Evolutionary conservation across 2,329 filamentous ascomycete genomes (phyloP), one percentile per base, ranked within the genome.

Genomic region (Xylariales sp.): DNA sequence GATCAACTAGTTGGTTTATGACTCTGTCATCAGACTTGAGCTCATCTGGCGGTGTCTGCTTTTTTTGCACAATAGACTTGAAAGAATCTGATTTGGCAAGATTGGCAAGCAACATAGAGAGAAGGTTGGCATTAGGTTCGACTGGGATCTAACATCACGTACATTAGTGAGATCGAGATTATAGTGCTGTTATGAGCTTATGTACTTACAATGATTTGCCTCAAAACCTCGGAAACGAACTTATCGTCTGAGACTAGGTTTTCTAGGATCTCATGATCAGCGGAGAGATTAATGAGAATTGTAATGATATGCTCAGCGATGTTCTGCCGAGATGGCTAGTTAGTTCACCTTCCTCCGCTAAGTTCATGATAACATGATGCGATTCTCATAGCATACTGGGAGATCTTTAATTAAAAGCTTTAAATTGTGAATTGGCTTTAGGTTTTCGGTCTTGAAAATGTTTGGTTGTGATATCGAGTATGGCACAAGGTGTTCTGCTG

Each of bases 71-170:
- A 4, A 97, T 83, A 50, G 86, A 85, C 71, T 91, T 91, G 64
- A 97, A 80, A 5, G 85, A 85, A 73, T 95, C 90, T 69, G 87
- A 91, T 81, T 98, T 98, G 66, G 90, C 87, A 61, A 99, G 84
- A 77, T 99, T 99, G 78, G 96, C 94, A 30, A 98, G 86, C 14
- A 99, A 87, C 94, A 97, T 98, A 53, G 93, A 89, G 53, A 97
- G 83, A 48, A 96, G 86, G 76, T 97, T 92, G 60, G 93, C 93
- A 76, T 94, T 94, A 36, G 88, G 86, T 77, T 98, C 95, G 60
- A 91, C 89, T 3, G 87, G 83, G 73, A 89, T 86, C 91, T 93
- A 68, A 56, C n/a, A 7, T 55, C 18, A 48, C 32, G 63, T 53
- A 45, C 16, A 61, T 75, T 70, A 75, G 68, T 48, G 54, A 39